Evolutionary conservation across 2,329 filamentous ascomycete species (phyloP).

Genomic region (Helicocarpus griseus): DNA sequence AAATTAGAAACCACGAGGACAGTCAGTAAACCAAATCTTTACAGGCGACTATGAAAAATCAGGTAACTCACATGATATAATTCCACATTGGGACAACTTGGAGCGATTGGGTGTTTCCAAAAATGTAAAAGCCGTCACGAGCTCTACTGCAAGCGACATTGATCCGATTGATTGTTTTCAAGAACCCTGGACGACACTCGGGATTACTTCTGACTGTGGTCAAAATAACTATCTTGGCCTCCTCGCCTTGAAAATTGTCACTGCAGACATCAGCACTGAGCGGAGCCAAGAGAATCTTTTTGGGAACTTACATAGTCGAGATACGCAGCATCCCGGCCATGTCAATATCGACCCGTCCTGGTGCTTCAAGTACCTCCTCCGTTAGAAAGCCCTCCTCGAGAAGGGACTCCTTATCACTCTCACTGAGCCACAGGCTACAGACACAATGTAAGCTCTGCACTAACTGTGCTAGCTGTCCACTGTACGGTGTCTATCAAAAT

Average conservation of each 20-base stretch:
- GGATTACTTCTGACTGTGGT: constrained; percentile 23
- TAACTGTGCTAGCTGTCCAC: constrained; percentile 20
- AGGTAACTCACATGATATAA: constrained; percentile 13
- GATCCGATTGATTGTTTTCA: constrained; percentile 24
- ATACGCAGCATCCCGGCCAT: constrained; percentile 1
- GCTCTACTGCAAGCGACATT: constrained; percentile 25
- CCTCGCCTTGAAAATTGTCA: constrained; percentile 29
- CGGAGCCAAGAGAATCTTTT: not conserved
- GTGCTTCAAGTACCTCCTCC: not conserved
- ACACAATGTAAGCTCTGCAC: constrained; percentile 12
- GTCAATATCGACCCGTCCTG: not conserved
- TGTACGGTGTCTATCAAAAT: constrained; percentile 18
- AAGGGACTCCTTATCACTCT: constrained; percentile 19
- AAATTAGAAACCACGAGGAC: not conserved
- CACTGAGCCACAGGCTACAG: constrained; percentile 20
- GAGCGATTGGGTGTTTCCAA: constrained; percentile 20
- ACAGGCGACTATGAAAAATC: not conserved
- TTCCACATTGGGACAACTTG: constrained; percentile 21
- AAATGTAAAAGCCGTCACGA: constrained; percentile 23
- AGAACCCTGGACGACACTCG: constrained; percentile 19
- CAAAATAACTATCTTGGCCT: constrained; percentile 25
- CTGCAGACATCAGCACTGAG: not conserved
- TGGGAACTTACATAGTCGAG: constrained; percentile 2
- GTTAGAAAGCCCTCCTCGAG: constrained; percentile 13
- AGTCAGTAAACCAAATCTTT: not conserved